Conservation (phyloP, 2,329 filamentous ascomycete genomes). For the Claviceps monticola region DNA sequence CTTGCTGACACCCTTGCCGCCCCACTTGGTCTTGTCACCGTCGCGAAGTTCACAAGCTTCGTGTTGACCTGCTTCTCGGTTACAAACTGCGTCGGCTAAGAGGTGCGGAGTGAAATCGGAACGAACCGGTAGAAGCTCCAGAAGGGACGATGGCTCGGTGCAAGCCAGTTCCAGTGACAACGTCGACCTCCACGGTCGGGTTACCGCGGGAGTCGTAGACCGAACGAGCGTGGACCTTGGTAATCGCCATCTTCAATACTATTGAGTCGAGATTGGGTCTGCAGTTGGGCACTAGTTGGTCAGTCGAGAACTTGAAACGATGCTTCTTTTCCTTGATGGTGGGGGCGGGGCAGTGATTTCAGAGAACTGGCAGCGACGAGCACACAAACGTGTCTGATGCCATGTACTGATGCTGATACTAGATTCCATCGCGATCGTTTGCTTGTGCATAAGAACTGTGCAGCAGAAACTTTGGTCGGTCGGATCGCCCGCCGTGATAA, state of each 20-base stretch:
- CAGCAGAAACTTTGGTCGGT: background rate
- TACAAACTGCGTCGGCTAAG: slow-evolving; percentile 14
- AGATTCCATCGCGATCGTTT: background rate
- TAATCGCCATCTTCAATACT: slow-evolving; percentile 63
- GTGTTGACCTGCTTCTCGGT: slow-evolving; percentile 53
- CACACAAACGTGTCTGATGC: background rate
- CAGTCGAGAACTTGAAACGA: background rate
- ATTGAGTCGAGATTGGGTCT: slow-evolving; percentile 1
- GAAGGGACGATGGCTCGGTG: slow-evolving; percentile 97
- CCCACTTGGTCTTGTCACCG: slow-evolving; percentile 76
- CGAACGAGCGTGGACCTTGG: slow-evolving; percentile 81
- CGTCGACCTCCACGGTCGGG: slow-evolving; percentile 96
- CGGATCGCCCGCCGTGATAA: background rate
- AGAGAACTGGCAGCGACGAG: background rate
- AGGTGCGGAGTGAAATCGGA: slow-evolving; percentile 13
- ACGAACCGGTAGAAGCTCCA: slow-evolving; percentile 81
- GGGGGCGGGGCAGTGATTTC: slow-evolving; percentile 4
- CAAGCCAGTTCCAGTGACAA: slow-evolving; percentile 89
- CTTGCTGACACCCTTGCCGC: slow-evolving; percentile 75
- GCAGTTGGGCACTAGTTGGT: background rate
- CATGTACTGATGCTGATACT: background rate
- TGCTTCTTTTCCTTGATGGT: background rate
- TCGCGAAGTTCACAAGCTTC: slow-evolving; percentile 87
- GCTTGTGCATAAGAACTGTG: background rate
- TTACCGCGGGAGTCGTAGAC: slow-evolving; percentile 98